Conservation (phyloP, 169 alveolate genomes). For the Perkinsus marinus region DNA sequence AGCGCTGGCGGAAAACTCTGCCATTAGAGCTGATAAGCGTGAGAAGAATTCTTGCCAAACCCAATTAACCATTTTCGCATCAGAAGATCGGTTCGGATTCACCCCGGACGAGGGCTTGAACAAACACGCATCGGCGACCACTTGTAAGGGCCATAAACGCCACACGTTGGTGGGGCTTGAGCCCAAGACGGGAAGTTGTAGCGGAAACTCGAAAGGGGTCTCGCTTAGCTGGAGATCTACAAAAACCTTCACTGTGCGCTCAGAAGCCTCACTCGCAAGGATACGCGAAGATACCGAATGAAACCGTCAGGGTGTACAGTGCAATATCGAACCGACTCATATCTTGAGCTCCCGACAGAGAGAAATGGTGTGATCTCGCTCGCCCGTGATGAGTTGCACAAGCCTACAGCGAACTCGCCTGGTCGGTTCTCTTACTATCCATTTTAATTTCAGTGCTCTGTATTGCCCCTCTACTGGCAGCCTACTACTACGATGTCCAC, state of each 20-base stretch:
- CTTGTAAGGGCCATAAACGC: too few species aligned
- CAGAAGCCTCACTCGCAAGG: too few species aligned
- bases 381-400: background rate
- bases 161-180: too few species aligned
- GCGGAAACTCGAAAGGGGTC: too few species aligned
- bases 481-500: slow-evolving; percentile 37
- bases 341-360: background rate
- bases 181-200: too few species aligned
- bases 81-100: too few species aligned
- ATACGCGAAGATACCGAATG: background rate
- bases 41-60: too few species aligned
- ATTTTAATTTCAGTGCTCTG: background rate
- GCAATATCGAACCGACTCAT: background rate
- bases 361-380: background rate
- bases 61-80: background rate
- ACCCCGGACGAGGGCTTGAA: too few species aligned
- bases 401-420: background rate
- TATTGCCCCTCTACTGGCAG: background rate
- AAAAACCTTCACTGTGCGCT: too few species aligned
- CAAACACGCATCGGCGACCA: too few species aligned
- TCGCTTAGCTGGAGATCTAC: too few species aligned
- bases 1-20: background rate
- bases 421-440: background rate
- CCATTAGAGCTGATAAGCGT: background rate
- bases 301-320: background rate